Evolutionary conservation across 345 rosid species (phyloP), one percentile per base, ranked within the genome.

Genomic region (Hevea brasiliensis): DNA sequence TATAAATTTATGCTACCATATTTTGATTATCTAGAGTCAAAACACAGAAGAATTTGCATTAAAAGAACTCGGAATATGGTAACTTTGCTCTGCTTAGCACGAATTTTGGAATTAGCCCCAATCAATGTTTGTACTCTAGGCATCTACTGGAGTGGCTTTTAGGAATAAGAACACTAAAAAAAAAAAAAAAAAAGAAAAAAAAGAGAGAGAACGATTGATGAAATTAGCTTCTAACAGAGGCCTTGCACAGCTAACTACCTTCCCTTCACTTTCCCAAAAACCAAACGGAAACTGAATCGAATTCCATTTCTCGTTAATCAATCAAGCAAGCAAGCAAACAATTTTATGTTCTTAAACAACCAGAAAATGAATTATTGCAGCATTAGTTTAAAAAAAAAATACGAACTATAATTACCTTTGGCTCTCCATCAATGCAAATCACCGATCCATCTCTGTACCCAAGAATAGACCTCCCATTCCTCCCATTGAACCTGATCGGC

Each of bases 341-440:
- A n/a, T n/a, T n/a, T n/a, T n/a, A n/a, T n/a, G n/a, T n/a, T n/a
- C n/a, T n/a, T n/a, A n/a, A n/a, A n/a, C n/a, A 12, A 48, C 17
- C 14, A 20, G 54, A 17, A 29, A 63, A 57, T 8, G 53, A 65
- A 53, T 23, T 8, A 35, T 18, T 42, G 29, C 6, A 44, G 32
- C 59, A 29, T 44, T 35, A 8, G 70, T 21, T 1, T 27, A 8
- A 13, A n/a, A n/a, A n/a, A n/a, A n/a, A n/a, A n/a, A 41, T 42
- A 62, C 0, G 42, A 24, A 27, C 47, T 9, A 45, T n/a, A 32
- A 32, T 32, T 70, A 92, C 98, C 96, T 83, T 79, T 21, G 92
- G 98, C 81, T 90, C 99, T 42, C 99, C 99, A 77, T 95, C 99
- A 14, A 95, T 71, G 85, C 85, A 70, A 62, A 89, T 69, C 27